Evolutionary conservation across 1,139 yeast species (phyloP).

Genomic region (Debaryomyces udenii): DNA sequence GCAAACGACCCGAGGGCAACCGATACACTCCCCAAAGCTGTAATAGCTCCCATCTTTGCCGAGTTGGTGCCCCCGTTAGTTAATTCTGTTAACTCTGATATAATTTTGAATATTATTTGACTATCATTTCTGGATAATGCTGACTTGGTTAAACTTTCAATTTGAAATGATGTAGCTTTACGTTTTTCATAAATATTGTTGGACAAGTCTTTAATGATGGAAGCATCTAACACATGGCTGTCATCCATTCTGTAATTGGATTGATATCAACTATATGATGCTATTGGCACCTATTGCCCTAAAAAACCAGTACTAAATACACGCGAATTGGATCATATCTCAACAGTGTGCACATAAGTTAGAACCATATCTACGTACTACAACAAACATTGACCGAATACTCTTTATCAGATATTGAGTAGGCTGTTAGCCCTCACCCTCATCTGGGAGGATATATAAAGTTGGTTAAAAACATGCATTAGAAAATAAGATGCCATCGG

Average conservation of each 20-base stretch:
- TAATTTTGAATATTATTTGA: conserved; percentile 60
- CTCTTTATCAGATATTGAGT: too few relatives aligned
- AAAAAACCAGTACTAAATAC: not conserved
- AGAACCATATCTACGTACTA: not conserved
- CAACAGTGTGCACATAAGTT: conserved; percentile 3
- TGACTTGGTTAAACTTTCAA: conserved; percentile 78
- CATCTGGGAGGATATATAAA: too few relatives aligned
- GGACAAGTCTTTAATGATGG: conserved; percentile 78
- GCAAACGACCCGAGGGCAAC: conserved; percentile 54
- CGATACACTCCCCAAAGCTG: conserved; percentile 53
- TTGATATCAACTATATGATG: not conserved
- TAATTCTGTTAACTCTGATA: conserved; percentile 46
- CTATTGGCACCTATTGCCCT: too few relatives aligned
- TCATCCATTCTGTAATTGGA: conserved; percentile 25
- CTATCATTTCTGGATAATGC: conserved; percentile 69
- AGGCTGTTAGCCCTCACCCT: too few relatives aligned
- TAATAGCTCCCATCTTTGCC: conserved; percentile 54
- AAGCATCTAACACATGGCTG: conserved; percentile 57
- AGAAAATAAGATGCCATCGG: too few relatives aligned
- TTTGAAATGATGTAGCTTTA: conserved; percentile 89
- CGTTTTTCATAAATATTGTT: conserved; percentile 94
- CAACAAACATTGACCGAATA: too few relatives aligned
- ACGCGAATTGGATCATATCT: conserved; percentile 1
- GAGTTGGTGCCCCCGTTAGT: conserved; percentile 46
- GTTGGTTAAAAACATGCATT: too few relatives aligned